Base-by-base conservation (phyloP, 768 basidiomycete genomes). In the Leccinum arenicola region DNA sequence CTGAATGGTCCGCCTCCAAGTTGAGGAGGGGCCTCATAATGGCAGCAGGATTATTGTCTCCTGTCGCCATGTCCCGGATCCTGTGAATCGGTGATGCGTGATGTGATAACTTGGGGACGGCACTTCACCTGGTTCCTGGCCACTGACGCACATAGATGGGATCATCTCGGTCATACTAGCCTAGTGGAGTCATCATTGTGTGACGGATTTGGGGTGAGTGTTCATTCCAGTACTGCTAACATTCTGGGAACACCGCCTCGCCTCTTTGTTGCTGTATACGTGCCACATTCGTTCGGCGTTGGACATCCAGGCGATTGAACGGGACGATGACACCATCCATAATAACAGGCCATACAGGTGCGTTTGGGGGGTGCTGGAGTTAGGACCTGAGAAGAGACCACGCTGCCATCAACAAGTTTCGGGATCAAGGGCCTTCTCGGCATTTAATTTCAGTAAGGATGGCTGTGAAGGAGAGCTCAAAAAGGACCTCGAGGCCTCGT, bases 401-500 rank as follows among this genome's bases (percentile, higher is more conserved):
- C 43, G 61, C 61, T 29, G 53, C 23, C 57, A 64, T 63, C 61
- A 63, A 38, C 17, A 29, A 29, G 29, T 35, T 21, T 51, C 31
- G 45, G 31, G 51, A 63, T 63, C 62, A 60, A 59, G 43, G 33
- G 25, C 29, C 40, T 7, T 21, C 50, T 68, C 65, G 65, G 65
- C 58, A 61, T 69, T 67, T 61, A 63, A 64, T 69, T 57, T 63
- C 63, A 64, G 63, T 11, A 19, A 52, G 4, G 45, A 29, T 54
- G 40, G 63, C 63, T 53, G 58, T 63, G 57, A 63, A 50, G 4
- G 31, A 29, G 56, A 7, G 11, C 57, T 33, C 8, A 15, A 40
- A 59, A 59, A 10, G 57, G 19, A 36, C 53, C 38, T 54, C 21
- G 36, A 11, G 59, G 14, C 71, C 71, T 72, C 66, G 72, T 59